Conservation (phyloP, 306 rosid genomes). For the Gastrolobium bilobum region DNA sequence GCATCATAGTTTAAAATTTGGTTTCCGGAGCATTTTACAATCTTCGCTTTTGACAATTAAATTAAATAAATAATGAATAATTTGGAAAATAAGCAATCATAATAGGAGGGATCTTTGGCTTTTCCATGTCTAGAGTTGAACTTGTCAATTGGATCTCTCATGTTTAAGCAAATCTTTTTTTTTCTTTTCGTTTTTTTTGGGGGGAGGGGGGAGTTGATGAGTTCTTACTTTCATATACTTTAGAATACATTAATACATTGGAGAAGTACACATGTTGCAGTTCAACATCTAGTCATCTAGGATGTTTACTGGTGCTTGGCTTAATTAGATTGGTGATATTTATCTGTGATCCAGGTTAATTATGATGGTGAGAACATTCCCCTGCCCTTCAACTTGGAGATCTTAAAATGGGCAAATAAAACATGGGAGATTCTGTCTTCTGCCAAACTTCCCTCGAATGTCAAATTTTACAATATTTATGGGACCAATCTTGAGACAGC, state of each 20-base stretch:
- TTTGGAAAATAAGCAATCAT: not conserved
- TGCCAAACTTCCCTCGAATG: constrained; percentile 87
- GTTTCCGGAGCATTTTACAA: constrained; percentile 9
- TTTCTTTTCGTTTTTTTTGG: not conserved
- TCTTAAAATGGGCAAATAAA: constrained; percentile 87
- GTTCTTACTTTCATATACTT: not conserved
- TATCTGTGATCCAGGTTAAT: constrained; percentile 65
- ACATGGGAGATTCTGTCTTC: constrained; percentile 71
- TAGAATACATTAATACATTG: constrained; percentile 23
- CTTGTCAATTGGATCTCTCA: constrained; percentile 8
- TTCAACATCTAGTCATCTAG: not conserved
- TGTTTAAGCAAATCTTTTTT: not conserved
- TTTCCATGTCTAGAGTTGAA: constrained; percentile 3
- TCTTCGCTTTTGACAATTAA: not conserved
- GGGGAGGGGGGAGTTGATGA: not conserved
- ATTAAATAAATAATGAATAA: not conserved
- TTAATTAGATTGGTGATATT: constrained; percentile 27
- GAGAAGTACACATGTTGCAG: constrained; percentile 9
- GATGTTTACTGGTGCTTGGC: constrained; percentile 8
- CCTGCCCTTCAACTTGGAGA: constrained; percentile 82
- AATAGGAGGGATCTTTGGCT: not conserved
- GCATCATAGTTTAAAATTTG: not conserved
- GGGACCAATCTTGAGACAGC: constrained; percentile 79
- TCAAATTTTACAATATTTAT: constrained; percentile 92
- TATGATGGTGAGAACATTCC: constrained; percentile 67